phyloP scores from a whole-genome alignment of 805 yeast genomes.

The Yarrowia alimentaria region DNA sequence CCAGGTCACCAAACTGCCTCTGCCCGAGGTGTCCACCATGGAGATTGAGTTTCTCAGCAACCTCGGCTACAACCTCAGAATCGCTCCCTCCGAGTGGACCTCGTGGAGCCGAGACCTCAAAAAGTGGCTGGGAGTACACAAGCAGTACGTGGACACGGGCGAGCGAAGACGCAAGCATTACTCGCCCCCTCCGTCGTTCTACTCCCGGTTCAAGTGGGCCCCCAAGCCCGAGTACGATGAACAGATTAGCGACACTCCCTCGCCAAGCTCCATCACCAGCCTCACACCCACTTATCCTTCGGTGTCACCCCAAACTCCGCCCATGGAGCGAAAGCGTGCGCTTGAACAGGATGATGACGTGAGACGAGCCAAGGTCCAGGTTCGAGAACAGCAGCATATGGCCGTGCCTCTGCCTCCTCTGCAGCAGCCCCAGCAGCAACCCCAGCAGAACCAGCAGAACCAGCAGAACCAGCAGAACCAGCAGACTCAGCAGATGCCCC shows the following conservation, averaged over 20 bases:
- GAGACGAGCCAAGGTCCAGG: background rate
- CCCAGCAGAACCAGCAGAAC: no score
- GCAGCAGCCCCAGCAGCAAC: background rate
- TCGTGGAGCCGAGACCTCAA: constrained; percentile 31
- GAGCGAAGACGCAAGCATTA: background rate
- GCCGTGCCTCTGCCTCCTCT: background rate
- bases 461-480: no score
- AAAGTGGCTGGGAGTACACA: constrained; percentile 5
- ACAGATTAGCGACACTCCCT: constrained; percentile 10
- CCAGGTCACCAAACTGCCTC: constrained; percentile 73
- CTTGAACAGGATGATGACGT: background rate
- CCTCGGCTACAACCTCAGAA: constrained; percentile 56
- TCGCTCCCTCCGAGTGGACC: constrained; percentile 39
- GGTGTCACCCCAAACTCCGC: constrained; percentile 16
- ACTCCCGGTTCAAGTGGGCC: constrained; percentile 16
- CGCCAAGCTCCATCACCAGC: background rate
- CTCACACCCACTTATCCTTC: constrained; percentile 16
- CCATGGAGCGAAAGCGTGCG: constrained; percentile 22
- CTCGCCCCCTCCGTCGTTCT: constrained; percentile 13
- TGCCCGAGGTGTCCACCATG: constrained; percentile 54
- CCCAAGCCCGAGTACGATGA: background rate
- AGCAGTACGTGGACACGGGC: background rate
- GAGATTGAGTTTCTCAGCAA: constrained; percentile 67
- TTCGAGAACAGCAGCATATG: no score
- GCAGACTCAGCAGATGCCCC: constrained; percentile 1